Percentiles rank a stretch among this genome's conserved stretches.
Conservation (phyloP, 768 basidiomycete genomes). For the Suillus ampliporus region DNA sequence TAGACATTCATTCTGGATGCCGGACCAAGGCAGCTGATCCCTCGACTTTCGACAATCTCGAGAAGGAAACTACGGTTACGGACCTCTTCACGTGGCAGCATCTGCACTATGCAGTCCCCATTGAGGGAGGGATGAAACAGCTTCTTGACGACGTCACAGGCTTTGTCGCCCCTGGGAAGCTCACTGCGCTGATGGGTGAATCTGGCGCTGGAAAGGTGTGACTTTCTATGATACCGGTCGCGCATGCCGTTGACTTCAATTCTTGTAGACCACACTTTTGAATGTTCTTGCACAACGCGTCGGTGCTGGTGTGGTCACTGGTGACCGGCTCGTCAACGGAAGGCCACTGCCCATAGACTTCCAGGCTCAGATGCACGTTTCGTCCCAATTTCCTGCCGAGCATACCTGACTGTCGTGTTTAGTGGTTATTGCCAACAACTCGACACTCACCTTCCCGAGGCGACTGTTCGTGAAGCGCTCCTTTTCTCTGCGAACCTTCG, state of each 20-base stretch:
- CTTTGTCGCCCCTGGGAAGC: conserved; percentile 79
- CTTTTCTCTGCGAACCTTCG: conserved; percentile 81
- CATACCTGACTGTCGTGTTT: background rate
- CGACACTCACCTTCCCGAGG: conserved; percentile 76
- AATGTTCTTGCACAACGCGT: conserved; percentile 52
- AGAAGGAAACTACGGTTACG: conserved; percentile 22
- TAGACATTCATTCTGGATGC: background rate
- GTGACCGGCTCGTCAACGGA: conserved; percentile 52
- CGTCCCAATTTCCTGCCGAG: background rate
- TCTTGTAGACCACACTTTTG: conserved; percentile 57
- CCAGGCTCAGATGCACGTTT: conserved; percentile 57
- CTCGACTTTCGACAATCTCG: background rate
- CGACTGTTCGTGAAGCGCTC: conserved; percentile 82
- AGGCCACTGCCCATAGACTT: conserved; percentile 51
- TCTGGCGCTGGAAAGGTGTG: conserved; percentile 53
- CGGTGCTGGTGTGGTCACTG: conserved; percentile 43
- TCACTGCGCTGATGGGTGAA: conserved; percentile 81
- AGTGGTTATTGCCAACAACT: conserved; percentile 89
- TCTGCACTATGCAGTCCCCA: conserved; percentile 72
- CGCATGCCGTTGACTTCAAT: background rate
- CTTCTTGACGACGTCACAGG: conserved; percentile 79
- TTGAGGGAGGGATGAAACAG: conserved; percentile 55
- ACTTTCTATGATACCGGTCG: conserved; percentile 6
- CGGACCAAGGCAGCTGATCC: background rate
- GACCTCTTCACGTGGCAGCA: conserved; percentile 85